Evolutionary conservation across 1,284 basidiomycete genomes (phyloP).

Genomic region (Rhodofomes roseus): DNA sequence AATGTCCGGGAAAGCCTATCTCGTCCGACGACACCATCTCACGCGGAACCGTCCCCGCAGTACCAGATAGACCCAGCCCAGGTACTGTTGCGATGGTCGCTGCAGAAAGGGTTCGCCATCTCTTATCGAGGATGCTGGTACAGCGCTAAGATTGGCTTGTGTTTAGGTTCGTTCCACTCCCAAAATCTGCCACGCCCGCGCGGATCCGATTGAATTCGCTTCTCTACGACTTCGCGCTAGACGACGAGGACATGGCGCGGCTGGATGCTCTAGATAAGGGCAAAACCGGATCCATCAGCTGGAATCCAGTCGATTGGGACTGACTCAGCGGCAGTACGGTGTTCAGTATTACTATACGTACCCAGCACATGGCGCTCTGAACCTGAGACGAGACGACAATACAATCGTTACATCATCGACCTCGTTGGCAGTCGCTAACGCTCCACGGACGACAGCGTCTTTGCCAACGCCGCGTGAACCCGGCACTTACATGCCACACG

Average conservation of each 20-base stretch:
- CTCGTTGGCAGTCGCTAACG: too few species aligned
- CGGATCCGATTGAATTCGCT: constrained; percentile 52
- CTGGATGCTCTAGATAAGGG: constrained; percentile 49
- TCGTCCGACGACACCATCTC: not conserved
- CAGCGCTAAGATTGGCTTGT: not conserved
- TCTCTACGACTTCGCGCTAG: constrained; percentile 52
- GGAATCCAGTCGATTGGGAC: constrained; percentile 47
- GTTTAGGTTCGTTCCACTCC: constrained; percentile 45
- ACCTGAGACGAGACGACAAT: not conserved
- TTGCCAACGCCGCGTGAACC: too few species aligned
- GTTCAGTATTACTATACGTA: too few species aligned
- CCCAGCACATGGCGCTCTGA: too few species aligned
- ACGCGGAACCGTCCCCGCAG: constrained; percentile 13
- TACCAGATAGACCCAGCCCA: constrained; percentile 51
- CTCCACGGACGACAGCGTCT: too few species aligned
- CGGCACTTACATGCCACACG: too few species aligned
- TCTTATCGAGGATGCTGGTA: not conserved
- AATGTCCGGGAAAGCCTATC: not conserved
- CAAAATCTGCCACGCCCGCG: constrained; percentile 48
- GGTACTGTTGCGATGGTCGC: constrained; percentile 67
- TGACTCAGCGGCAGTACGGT: constrained; percentile 4
- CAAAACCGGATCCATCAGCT: constrained; percentile 41
- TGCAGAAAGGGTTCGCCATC: constrained; percentile 45
- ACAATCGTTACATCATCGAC: not conserved
- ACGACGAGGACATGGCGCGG: constrained; percentile 43